Percentiles rank a stretch among this genome's conserved stretches.
These are phyloP conservation scores for Nakaseomyces uthaithaninus DNA, from an alignment of 1,139 yeast species.

Conservation along the genomic window DNA sequence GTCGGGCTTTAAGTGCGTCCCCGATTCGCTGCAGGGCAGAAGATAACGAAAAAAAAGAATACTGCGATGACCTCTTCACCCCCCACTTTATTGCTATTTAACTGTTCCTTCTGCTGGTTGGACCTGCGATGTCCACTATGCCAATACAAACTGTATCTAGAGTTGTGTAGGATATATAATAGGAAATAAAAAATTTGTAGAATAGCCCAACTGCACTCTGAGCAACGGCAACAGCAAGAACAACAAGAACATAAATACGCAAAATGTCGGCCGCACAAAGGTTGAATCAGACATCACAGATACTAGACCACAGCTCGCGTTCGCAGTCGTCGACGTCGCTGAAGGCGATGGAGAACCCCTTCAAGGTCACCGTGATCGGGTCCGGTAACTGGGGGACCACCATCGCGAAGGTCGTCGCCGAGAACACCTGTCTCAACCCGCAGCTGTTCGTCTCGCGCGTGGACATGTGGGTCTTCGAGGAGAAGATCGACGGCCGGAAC, in stretches of 20 bases:
- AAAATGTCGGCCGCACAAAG: slow-evolving; percentile 25
- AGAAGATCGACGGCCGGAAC: slow-evolving; percentile 57
- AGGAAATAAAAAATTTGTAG: no score
- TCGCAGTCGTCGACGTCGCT: slow-evolving; percentile 17
- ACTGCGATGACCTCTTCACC: no score
- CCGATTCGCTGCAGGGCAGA: no score
- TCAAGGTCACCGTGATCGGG: slow-evolving; percentile 49
- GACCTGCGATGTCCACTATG: no score
- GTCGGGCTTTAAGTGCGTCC: neutral
- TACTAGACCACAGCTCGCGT: slow-evolving; percentile 13
- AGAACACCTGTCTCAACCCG: slow-evolving; percentile 64
- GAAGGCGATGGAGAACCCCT: slow-evolving; percentile 34
- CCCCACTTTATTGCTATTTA: no score
- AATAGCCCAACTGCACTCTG: no score
- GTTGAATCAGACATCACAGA: slow-evolving; percentile 28
- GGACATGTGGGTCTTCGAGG: slow-evolving; percentile 94
- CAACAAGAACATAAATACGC: slow-evolving; percentile 1
- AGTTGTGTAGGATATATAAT: no score
- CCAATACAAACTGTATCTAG: no score
- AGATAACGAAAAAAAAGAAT: no score
- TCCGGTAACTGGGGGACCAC: slow-evolving; percentile 95
- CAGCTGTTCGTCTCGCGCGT: slow-evolving; percentile 60
- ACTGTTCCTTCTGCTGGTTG: no score
- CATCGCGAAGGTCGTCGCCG: slow-evolving; percentile 87
- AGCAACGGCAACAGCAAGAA: neutral